Base-by-base conservation (phyloP, 2,329 filamentous ascomycete genomes). In the Apiospora pterosperma region DNA sequence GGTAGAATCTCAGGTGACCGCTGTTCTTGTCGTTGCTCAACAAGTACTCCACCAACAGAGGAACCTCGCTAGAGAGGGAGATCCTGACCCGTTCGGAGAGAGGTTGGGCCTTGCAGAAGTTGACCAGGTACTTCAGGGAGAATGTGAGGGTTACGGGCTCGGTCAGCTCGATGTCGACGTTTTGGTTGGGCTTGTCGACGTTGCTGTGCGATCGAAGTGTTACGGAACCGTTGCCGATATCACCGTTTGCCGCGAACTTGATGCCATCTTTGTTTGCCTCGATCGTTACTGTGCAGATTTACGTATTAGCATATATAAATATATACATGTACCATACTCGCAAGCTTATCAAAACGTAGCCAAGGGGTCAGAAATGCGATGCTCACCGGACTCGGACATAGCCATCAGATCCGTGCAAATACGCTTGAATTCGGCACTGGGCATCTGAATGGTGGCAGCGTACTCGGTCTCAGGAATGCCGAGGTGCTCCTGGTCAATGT, bases 391-490 rank as follows among this genome's bases (percentile, higher is more conserved):
- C 81, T 99, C 96, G 28, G 94, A 97, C 81, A 99, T 89, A 69
- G 92, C 91, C 74, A 90, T 90, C 74, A 99, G 81, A 81, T 99
- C 96, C 69, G 92, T 89, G 82, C 93, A 97, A 79, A 99, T 99
- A 73, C 94, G 91, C 81, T 92, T 91, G 81, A 99, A 98, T 81
- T 99, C 96, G 59, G 84, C 78, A 38, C 92, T 88, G 16, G 96
- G 95, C 92, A 99, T 93, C 63, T 87, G 84, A 69, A 99, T 92
- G 21, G 92, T 96, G 59, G 96, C 92, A 42, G 93, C 91, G 76
- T 99, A 99, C 75, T 99, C 96, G n/a, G 96, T 99, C 74, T 99
- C 95, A 19, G 96, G 96, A 73, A 99, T 99, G 68, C 96, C 96
- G 80, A 99, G 84, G 80, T 99, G 96, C 86, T 99, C 96, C 84